Conservation (phyloP, 148 eudicot species). For the Rhododendron molle region DNA sequence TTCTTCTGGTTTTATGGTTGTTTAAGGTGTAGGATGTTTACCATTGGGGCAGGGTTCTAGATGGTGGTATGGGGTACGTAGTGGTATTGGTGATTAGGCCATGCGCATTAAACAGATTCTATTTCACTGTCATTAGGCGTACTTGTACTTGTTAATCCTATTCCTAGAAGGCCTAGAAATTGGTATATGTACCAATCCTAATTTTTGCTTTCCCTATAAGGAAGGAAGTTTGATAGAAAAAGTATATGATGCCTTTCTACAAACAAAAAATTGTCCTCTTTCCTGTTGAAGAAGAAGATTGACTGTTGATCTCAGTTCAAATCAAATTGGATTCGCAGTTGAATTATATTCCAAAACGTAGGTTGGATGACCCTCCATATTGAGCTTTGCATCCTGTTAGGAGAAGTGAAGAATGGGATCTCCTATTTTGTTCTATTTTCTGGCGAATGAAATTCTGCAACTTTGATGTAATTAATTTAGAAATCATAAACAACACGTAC, state of each 20-base stretch:
- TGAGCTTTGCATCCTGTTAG: not conserved
- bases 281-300: not conserved
- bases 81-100: not conserved
- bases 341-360: not conserved
- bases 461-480: not conserved
- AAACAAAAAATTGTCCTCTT: not conserved
- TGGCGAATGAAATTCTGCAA: not conserved
- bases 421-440: not conserved
- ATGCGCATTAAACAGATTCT: not conserved
- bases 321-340: not conserved
- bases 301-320: not conserved
- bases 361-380: not conserved
- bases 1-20: not conserved
- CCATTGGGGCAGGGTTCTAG: not conserved
- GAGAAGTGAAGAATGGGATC: not conserved
- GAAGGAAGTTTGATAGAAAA: not conserved
- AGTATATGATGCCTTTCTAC: not conserved
- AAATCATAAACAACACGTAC: not conserved
- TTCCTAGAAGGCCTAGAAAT: not conserved
- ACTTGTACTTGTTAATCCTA: not conserved
- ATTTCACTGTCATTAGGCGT: not conserved
- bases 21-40: not conserved
- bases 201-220: not conserved
- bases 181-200: not conserved
- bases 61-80: not conserved